Conservation (phyloP, 352 stramenopile genomes). For the Phytophthora capsici region DNA sequence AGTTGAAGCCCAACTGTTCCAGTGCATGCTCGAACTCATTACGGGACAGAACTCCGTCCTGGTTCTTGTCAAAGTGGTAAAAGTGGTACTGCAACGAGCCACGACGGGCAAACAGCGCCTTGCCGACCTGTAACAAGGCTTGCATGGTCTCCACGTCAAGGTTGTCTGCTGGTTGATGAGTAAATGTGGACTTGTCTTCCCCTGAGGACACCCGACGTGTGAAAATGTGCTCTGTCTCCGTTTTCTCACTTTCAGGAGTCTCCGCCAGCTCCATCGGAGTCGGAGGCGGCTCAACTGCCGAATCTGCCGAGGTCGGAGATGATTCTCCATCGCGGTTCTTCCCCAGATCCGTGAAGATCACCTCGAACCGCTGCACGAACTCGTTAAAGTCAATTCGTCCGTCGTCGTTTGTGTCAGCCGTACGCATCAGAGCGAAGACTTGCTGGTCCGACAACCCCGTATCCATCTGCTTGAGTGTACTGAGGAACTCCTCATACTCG, state of each 20-base stretch:
- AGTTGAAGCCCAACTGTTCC: conserved; percentile 67
- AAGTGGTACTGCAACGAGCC: conserved; percentile 87
- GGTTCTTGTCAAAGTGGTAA: conserved; percentile 84
- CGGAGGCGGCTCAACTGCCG: conserved; percentile 16
- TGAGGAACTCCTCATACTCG: conserved; percentile 94
- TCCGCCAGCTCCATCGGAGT: conserved; percentile 29
- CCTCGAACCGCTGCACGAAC: conserved; percentile 91
- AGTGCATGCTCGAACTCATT: conserved; percentile 83
- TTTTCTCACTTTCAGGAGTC: conserved; percentile 17
- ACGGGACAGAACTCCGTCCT: conserved; percentile 81
- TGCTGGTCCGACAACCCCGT: conserved; percentile 91
- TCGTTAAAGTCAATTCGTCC: conserved; percentile 92
- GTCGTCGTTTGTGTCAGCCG: conserved; percentile 92
- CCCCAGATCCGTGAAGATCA: conserved; percentile 89
- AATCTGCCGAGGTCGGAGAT: conserved; percentile 15
- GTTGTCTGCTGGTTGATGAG: conserved; percentile 56
- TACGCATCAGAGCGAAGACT: conserved; percentile 94
- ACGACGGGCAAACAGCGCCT: conserved; percentile 73
- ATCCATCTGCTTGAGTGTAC: conserved; percentile 91
- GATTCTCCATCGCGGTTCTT: conserved; percentile 30
- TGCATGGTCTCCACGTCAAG: conserved; percentile 87
- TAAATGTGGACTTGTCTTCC: conserved; percentile 72
- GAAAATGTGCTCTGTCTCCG: conserved; percentile 40
- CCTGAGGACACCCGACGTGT: conserved; percentile 60
- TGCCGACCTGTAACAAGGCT: conserved; percentile 77